Evolutionary conservation across 1,284 basidiomycete genomes (phyloP), one percentile per base, ranked within the genome.

Genomic region (Cutaneotrichosporon sp.): DNA sequence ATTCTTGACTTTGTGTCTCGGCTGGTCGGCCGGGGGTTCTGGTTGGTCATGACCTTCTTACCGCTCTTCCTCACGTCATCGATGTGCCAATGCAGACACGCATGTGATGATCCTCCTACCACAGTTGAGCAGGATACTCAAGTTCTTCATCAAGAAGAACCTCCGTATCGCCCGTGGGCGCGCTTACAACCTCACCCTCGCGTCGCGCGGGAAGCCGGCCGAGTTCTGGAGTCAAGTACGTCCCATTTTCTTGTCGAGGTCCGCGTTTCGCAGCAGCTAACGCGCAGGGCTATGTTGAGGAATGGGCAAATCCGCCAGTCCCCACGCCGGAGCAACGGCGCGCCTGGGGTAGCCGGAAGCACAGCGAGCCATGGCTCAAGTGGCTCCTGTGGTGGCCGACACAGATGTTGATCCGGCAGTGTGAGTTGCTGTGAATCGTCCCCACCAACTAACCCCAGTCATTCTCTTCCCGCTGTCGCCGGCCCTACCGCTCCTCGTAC

Each of bases 81-180:
- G n/a, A n/a, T n/a, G n/a, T n/a, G n/a, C n/a, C n/a, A n/a, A n/a
- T 27, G n/a, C 65, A 90, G 87, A 88, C 65, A 87, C 88, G 5
- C 81, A 87, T 0, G 67, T 88, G 16, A 77, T 88, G 52, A 79
- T 90, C 55, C 68, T 90, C 5, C 81, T 85, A 6, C 77, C 81
- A 3, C 89, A 92, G 72, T 66, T 88, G 31, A 85, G 85, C 0
- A 72, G 73, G 25, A 85, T 93, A 52, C 78, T 91, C 48, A 79
- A 78, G 7, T 91, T 86, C 77, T 91, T 91, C 75, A 80, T 92
- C 46, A 78, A 81, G 44, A 80, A 83, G 34, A 90, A 90, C 71
- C 82, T 91, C 47, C 80, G 82, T 26, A 80, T 90, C 47, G 85
- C 88, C 0, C 80, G 86, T 3, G 82, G 84, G 33, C 80, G 87